Evolutionary conservation across 179 eudicot genomes (phyloP).

Genomic region (Vitellaria paradoxa): DNA sequence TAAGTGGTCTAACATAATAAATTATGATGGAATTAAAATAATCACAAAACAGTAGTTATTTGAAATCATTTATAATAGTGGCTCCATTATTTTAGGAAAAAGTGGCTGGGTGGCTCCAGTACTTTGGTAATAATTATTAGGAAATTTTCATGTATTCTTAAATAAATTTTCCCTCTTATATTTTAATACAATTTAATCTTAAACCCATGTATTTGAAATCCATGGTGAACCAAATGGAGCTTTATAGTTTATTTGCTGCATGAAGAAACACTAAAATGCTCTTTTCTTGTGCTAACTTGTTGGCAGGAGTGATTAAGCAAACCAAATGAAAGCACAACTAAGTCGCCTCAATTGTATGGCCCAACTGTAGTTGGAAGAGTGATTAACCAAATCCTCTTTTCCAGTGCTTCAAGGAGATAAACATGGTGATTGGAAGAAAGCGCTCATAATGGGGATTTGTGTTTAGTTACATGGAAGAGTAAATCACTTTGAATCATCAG

Average conservation of each 20-base stretch:
- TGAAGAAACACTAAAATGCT: not conserved
- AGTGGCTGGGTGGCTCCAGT: too few species aligned
- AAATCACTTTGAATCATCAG: not conserved
- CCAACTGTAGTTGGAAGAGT: not conserved
- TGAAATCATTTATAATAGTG: too few species aligned
- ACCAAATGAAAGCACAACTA: not conserved
- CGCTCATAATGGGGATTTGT: not conserved
- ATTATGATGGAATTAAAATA: too few species aligned
- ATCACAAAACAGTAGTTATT: too few species aligned
- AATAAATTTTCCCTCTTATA: too few species aligned
- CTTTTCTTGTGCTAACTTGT: not conserved
- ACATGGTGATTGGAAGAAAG: not conserved
- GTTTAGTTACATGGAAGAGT: not conserved
- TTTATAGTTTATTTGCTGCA: not conserved
- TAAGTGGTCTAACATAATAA: too few species aligned
- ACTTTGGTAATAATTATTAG: too few species aligned
- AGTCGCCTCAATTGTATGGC: not conserved
- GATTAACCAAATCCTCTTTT: not conserved
- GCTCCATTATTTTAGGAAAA: too few species aligned
- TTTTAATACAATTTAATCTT: too few species aligned
- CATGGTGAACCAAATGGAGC: not conserved
- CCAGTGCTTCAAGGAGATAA: not conserved
- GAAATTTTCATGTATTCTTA: too few species aligned
- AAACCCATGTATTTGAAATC: not conserved
- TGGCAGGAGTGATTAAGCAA: conserved; percentile 15